Evolutionary conservation across 2,329 filamentous ascomycete genomes (phyloP), one percentile per base, ranked within the genome.

Genomic region (Macrophomina phaseolina): DNA sequence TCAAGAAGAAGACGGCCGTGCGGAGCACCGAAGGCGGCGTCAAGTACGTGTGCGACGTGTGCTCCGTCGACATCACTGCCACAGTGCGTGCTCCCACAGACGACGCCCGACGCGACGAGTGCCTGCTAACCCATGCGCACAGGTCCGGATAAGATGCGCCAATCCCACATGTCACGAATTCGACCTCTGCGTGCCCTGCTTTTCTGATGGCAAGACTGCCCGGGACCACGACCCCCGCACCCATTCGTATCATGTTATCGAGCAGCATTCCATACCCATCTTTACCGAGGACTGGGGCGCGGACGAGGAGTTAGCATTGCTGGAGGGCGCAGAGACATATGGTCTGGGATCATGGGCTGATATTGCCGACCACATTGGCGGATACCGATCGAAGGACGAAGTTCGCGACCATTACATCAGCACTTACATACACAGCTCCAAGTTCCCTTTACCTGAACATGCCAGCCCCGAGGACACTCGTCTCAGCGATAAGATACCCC

Each of bases 221-320:
- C 91, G 92, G 73, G 89, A 91, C 66, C 95, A 99, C 78, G 90
- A 96, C 71, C 94, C 95, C 7, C 86, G 89, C 5, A 91, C 91
- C 12, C 95, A 99, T 80, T 85, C 92, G 14, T 99, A 90, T 78
- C 91, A 92, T 69, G 95, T 99, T 40, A 97, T 99, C 71, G 95
- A 99, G 78, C 95, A 98, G 75, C 97, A 99, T 76, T 97, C 94
- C 0, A 97, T 99, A 60, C 95, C 95, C 0, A 98, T 99, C 67
- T 99, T 97, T 74, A 90, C 94, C 71, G 87, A 88, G 67, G 94
- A 97, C 75, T 99, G 95, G 95, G 95, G 95, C 63, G 95, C 95
- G 30, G 95, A 99, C 76, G 95, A 99, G 77, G 95, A 99, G 79
- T 81, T 98, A n/a, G 82, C 98, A 5, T 82, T 99, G 64, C 81